A percentile compares a stretch with the other conserved stretches of the same genome.
Conservation (phyloP, 371 early-diverging fungal genomes). For the Rhizopus stolonifer region DNA sequence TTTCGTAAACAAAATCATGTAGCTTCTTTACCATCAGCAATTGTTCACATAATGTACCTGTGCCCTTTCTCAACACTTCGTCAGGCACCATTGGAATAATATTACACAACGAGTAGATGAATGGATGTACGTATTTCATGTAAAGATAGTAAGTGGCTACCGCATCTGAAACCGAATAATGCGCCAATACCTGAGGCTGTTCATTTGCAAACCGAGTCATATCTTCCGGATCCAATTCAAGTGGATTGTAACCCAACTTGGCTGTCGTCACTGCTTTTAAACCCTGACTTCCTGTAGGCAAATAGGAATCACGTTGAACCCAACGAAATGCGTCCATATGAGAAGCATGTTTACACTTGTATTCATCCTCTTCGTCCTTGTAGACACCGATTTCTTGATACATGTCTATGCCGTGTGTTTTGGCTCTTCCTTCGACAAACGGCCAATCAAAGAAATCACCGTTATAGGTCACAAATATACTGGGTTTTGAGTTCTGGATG, state of each 20-base stretch:
- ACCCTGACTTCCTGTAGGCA: conserved; percentile 98
- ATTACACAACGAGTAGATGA: conserved; percentile 99
- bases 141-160: conserved; percentile 99
- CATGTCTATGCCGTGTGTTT: conserved; percentile 82
- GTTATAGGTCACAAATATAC: conserved; percentile 98
- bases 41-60: conserved; percentile 98
- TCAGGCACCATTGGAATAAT: conserved; percentile 98
- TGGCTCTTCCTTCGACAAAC: conserved; percentile 91
- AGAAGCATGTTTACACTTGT: conserved; percentile 84
- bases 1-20: neutral
- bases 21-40: conserved; percentile 87
- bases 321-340: conserved; percentile 99
- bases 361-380: conserved; percentile 83
- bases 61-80: conserved; percentile 96
- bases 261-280: conserved; percentile 95
- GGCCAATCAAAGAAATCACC: conserved; percentile 99
- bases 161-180: conserved; percentile 99
- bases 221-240: conserved; percentile 99
- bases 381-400: conserved; percentile 82
- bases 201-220: conserved; percentile 97
- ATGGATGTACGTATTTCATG: conserved; percentile 99
- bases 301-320: conserved; percentile 99
- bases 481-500: conserved; percentile 86
- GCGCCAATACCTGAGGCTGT: conserved; percentile 95
- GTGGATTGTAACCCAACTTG: conserved; percentile 98